phyloP scores from a whole-genome alignment of 129 eudicot species.

The Escallonia rubra region DNA sequence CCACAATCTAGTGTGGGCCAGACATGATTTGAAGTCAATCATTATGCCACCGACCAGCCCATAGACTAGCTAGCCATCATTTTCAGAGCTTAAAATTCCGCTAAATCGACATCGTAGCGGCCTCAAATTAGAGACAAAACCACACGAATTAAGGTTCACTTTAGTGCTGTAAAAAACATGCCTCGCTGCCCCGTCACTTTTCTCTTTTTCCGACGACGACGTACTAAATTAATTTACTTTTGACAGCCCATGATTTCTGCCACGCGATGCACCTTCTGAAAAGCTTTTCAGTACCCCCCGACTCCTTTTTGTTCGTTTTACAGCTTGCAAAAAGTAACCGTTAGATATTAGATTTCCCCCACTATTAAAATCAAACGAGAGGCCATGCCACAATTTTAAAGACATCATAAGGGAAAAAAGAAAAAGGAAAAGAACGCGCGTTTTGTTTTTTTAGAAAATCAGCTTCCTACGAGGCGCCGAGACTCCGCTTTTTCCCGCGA shows the following conservation, averaged over 20 bases:
- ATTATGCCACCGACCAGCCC: no score
- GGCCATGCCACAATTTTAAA: background rate
- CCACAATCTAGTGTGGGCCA: no score
- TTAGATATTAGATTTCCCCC: background rate
- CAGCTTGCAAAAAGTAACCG: background rate
- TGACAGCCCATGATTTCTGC: background rate
- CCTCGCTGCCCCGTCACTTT: background rate
- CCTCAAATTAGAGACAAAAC: background rate
- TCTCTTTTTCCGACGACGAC: background rate
- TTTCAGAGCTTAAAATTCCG: no score
- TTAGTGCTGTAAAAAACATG: background rate
- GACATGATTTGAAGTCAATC: no score
- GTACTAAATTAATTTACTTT: background rate
- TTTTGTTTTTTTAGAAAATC: conserved; percentile 39
- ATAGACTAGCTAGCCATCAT: no score
- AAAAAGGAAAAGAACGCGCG: conserved; percentile 3
- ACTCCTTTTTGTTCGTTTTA: background rate
- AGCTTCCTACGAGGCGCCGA: conserved; percentile 64
- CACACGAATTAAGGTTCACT: background rate
- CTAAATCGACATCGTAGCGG: no score
- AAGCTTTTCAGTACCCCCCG: background rate
- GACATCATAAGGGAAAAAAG: background rate
- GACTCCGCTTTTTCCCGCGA: conserved; percentile 32
- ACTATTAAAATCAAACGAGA: no score
- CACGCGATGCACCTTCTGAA: background rate